These are phyloP conservation scores for Scheffersomyces ergatensis DNA, from an alignment of 805 yeast genomes.

Conservation along the genomic window DNA sequence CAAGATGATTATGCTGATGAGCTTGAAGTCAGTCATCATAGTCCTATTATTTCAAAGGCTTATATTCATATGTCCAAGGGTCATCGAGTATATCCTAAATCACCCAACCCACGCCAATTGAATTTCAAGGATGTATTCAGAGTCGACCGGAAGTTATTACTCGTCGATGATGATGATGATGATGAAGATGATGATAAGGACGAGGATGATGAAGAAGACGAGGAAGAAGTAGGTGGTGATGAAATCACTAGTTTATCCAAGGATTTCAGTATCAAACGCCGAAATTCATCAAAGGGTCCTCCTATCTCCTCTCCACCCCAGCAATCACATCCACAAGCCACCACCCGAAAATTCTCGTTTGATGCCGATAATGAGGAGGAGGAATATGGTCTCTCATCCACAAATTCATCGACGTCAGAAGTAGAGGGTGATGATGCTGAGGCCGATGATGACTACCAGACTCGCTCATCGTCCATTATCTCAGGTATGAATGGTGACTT, in stretches of 20 bases:
- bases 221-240: conserved; percentile 19
- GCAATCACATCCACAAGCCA: neutral
- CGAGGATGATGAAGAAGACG: conserved; percentile 16
- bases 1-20: conserved; percentile 5
- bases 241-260: conserved; percentile 18
- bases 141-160: conserved; percentile 14
- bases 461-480: conserved; percentile 38
- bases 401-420: conserved; percentile 4
- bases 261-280: conserved; percentile 11
- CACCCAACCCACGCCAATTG: conserved; percentile 35
- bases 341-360: neutral
- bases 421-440: conserved; percentile 15
- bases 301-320: neutral
- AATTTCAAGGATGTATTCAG: conserved; percentile 32
- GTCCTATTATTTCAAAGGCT: too few species aligned
- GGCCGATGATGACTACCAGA: conserved; percentile 17
- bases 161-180: conserved; percentile 9
- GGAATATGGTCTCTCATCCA: conserved; percentile 10
- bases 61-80: conserved; percentile 13
- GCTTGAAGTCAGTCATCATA: too few species aligned
- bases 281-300: conserved; percentile 1
- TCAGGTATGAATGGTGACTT: conserved; percentile 39
- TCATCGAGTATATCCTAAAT: conserved; percentile 40
- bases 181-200: conserved; percentile 14
- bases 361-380: conserved; percentile 13